Evolutionary conservation across 192 early-diverging fungal species (phyloP).

Genomic region (Dimargaris cristalligena): DNA sequence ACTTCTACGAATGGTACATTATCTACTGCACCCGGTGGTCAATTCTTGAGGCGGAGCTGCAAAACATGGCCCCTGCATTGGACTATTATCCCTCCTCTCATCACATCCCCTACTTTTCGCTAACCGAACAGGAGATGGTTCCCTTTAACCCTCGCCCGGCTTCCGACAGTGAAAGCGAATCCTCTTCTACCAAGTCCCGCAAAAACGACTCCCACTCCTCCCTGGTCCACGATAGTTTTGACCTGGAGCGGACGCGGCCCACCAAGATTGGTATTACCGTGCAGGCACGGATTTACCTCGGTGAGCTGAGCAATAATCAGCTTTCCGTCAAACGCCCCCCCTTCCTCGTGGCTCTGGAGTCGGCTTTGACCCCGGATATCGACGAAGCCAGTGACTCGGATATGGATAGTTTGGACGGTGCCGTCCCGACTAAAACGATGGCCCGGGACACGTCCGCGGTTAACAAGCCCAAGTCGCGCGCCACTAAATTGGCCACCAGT

Average conservation of each 20-base stretch:
- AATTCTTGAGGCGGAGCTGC: neutral
- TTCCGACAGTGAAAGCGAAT: neutral
- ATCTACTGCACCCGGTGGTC: conserved; percentile 8
- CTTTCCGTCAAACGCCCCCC: neutral
- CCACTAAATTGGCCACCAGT: neutral
- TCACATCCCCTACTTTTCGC: neutral
- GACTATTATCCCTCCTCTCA: conserved; percentile 1
- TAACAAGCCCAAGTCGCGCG: neutral
- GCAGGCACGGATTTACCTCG: conserved; percentile 5
- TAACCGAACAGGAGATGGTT: conserved; percentile 6
- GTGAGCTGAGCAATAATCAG: neutral
- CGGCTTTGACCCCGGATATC: conserved; percentile 1
- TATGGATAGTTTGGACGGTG: neutral
- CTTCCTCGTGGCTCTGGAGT: neutral
- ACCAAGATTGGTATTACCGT: neutral
- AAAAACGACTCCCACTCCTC: neutral
- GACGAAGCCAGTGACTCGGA: neutral
- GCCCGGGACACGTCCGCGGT: neutral
- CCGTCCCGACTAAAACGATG: neutral
- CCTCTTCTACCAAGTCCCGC: neutral
- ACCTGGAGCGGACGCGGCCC: neutral
- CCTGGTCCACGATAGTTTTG: conserved; percentile 8
- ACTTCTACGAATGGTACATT: conserved; percentile 12
- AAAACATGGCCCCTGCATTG: neutral
- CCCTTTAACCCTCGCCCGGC: neutral